Evolutionary conservation across 306 rosid genomes (phyloP).

Genomic region (Ormosia semicastrata): DNA sequence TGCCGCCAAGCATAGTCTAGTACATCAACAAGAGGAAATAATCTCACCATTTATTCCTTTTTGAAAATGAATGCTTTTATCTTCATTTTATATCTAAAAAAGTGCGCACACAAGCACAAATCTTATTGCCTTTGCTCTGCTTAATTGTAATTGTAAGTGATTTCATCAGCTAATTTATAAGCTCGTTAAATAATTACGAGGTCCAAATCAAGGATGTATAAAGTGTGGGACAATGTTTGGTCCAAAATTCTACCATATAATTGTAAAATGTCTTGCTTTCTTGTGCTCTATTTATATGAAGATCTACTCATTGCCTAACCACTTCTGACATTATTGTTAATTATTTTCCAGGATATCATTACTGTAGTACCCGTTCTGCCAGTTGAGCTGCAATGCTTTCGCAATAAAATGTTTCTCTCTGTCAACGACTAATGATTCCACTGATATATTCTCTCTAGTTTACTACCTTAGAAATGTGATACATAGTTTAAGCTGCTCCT

Average conservation of each 20-base stretch:
- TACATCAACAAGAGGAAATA: background rate
- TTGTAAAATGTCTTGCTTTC: background rate
- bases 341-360: constrained; percentile 22
- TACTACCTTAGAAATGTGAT: background rate
- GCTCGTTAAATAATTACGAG: background rate
- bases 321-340: constrained; percentile 11
- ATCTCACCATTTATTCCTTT: background rate
- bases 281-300: background rate
- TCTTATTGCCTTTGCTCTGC: background rate
- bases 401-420: constrained; percentile 23
- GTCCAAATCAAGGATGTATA: background rate
- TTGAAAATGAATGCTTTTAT: background rate
- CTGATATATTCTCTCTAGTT: constrained; percentile 19
- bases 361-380: background rate
- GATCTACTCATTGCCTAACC: background rate
- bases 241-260: background rate
- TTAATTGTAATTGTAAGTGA: background rate
- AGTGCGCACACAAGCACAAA: background rate
- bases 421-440: background rate
- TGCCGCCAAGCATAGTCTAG: background rate
- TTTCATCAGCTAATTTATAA: background rate
- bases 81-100: background rate
- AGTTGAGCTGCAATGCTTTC: constrained; percentile 19
- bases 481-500: background rate
- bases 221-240: background rate